Base-by-base conservation (phyloP, 371 early-diverging fungal species). In the Smittium culicis region DNA sequence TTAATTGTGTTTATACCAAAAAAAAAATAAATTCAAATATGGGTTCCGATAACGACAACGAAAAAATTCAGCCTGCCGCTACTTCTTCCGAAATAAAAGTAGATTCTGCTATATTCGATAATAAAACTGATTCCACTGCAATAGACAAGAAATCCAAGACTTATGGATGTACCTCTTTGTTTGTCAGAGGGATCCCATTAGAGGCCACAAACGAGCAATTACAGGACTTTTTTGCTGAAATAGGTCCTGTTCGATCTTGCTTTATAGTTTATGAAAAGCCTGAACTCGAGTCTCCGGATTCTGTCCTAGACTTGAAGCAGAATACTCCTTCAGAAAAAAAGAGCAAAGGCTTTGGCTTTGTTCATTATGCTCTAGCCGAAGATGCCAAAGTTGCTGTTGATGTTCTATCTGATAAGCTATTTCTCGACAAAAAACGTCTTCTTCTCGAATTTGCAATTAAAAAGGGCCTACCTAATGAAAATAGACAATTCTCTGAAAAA, bases 231-330 rank as follows among this genome's bases (percentile, higher is more conserved):
- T 95, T 95, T 76, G 81, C 85, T 57, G 90, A 90, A 17, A 74
- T 93, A 35, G 97, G 96, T 2, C 96, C 97, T 16, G 75, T 94
- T 34, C 80, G 91, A 56, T 86, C 87, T 28, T 92, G 92, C 73
- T 96, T 94, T 77, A 90, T 94, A 31, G 94, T 94, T 0, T 67
- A 68, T 1, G 82, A 79, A 56, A 69, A 67, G 31, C 29, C 25
- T 11, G 34, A 62, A 57, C 27, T 67, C 60, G 54, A 45, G 54
- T 24, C n/a, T 25, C 63, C 24, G 34, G 69, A 72, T 29, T 34
- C 58, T 34, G 30, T 58, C 1, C 66, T 64, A 32, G 61, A 35
- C 20, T 58, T 35, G 11, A 73, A 74, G 45, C 64, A 61, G 11
- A 5, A 5, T 20, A 11, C 45, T 11, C 5, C 20, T 45, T 45